Conservation (phyloP, 2,329 filamentous ascomycete species). For the Aspergillus ustus region DNA sequence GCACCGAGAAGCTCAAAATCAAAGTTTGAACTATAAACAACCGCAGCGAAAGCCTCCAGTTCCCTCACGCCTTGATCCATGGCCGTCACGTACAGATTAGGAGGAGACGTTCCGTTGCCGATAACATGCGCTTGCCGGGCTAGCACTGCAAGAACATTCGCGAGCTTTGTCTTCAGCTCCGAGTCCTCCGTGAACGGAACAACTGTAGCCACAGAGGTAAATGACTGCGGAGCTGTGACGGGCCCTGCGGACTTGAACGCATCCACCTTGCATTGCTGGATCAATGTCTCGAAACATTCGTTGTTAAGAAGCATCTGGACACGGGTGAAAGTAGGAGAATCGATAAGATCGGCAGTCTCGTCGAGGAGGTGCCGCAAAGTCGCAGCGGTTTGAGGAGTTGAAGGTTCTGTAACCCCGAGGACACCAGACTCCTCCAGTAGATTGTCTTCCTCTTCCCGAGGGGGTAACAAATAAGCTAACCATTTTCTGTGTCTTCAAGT, state of each 20-base stretch:
- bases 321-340: conserved; percentile 87
- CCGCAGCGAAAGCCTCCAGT: conserved; percentile 53
- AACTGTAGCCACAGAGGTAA: conserved; percentile 49
- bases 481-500: conserved; percentile 64
- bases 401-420: conserved; percentile 45
- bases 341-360: conserved; percentile 93
- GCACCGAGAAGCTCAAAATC: conserved; percentile 40
- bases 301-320: conserved; percentile 87
- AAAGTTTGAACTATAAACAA: conserved; percentile 55
- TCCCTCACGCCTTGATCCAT: conserved; percentile 54
- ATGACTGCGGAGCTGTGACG: conserved; percentile 50
- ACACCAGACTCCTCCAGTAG: conserved; percentile 88
- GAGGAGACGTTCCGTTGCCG: conserved; percentile 66
- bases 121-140: conserved; percentile 90
- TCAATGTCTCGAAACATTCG: conserved; percentile 79
- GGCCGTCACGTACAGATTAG: conserved; percentile 50
- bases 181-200: conserved; percentile 35
- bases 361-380: conserved; percentile 84
- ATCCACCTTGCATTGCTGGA: conserved; percentile 78
- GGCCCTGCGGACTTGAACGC: conserved; percentile 67
- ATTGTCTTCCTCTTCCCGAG: conserved; percentile 75
- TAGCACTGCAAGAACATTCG: conserved; percentile 86
- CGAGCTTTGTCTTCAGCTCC: conserved; percentile 71
- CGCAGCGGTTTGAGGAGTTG: conserved; percentile 40
- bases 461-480: conserved; percentile 83